Evolutionary conservation across 108 stramenopile genomes (phyloP), one percentile per base, ranked within the genome.

Genomic region (Nitzschia sp.): DNA sequence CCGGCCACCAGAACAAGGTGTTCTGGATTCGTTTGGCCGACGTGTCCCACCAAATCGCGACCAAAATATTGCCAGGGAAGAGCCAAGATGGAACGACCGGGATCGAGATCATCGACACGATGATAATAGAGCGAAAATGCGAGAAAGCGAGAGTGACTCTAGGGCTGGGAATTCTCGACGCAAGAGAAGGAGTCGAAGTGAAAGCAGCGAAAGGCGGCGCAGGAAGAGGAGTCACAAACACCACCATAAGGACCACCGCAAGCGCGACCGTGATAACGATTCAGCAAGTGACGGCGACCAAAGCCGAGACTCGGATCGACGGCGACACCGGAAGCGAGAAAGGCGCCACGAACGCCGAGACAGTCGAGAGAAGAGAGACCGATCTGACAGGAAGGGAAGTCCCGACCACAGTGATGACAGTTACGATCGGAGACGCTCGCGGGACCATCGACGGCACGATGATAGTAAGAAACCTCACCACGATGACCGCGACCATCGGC

Each of bases 251-350:
- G 32, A 55, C 36, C 29, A 57, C 18, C 32, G 71, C 1, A 45
- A 45, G 17, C 27, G 38, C 33, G 38, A 53, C n/a, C n/a, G n/a
- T 45, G 23, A 26, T 21, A 42, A 58, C 21, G 35, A 45, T 38
- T 30, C 25, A 24, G 29, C 31, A 3, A 56, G 51, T 3, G 21
- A 28, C 8, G 27, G 26, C 35, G 32, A 24, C 30, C 3, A 46
- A 55, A 58, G 68, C 46, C 47, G 59, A 51, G 59, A 69, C 23
- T 25, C n/a, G 33, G 36, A 61, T 21, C 11, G 60, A 36, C 34
- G 28, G 1, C 3, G 47, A 23, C 27, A 51, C 21, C 46, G 70
- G 1, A 64, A 55, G 29, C 53, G 35, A 27, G 27, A 64, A 6
- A 47, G 63, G 38, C 23, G 26, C 21, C 6, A 62, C 19, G 49